These are phyloP conservation scores for Omphalea diandra DNA, from an alignment of 441 rosid species.

Conservation along the genomic window DNA sequence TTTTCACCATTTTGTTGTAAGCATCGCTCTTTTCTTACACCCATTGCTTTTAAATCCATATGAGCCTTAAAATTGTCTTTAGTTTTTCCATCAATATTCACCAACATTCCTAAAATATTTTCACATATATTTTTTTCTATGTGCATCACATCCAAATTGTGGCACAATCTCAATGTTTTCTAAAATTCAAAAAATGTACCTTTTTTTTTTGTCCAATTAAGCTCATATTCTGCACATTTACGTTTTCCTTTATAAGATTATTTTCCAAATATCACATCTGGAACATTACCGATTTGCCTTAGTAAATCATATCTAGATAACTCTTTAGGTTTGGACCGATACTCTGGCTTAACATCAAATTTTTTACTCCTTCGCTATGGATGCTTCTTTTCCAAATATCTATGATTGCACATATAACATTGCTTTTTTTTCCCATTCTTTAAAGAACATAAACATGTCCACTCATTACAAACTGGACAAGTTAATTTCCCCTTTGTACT, in stretches of 20 bases:
- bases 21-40: not conserved
- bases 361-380: not conserved
- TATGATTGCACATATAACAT: not conserved
- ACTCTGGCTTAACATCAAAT: not conserved
- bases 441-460: not conserved
- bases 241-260: not conserved
- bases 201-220: not conserved
- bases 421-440: not conserved
- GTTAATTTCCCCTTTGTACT: not conserved
- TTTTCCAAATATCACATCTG: not conserved
- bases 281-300: not conserved
- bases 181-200: not conserved
- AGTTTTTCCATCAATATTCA: not conserved
- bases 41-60: not conserved
- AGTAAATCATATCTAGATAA: not conserved
- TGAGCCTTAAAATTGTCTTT: not conserved
- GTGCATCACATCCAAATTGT: not conserved
- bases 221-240: not conserved
- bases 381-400: not conserved
- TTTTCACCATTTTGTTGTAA: not conserved
- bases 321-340: not conserved
- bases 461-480: not conserved
- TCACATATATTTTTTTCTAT: not conserved
- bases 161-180: not conserved
- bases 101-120: not conserved